Evolutionary conservation across 306 rosid genomes (phyloP).

Genomic region (Lathyrus sativus): DNA sequence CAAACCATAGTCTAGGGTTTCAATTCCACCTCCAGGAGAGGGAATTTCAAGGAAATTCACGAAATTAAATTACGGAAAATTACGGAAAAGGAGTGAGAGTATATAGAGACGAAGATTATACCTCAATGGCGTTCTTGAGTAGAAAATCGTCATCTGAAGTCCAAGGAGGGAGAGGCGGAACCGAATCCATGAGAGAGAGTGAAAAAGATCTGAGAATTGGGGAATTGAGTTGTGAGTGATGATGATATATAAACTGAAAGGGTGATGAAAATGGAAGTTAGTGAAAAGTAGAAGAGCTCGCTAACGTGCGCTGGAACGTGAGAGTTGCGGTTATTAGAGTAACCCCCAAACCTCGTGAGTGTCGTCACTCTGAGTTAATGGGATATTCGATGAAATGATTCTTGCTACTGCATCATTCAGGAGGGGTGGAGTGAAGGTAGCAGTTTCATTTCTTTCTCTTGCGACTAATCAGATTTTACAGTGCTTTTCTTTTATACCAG

Average conservation of each 20-base stretch:
- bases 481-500: no score
- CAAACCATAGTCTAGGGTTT: slow-evolving; percentile 37
- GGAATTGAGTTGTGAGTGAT: not conserved
- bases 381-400: no score
- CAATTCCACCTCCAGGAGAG: not conserved
- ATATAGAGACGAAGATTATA: slow-evolving; percentile 28
- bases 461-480: no score
- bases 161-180: slow-evolving; percentile 57
- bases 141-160: slow-evolving; percentile 72
- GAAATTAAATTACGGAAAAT: not conserved
- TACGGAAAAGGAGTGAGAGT: not conserved
- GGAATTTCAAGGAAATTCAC: not conserved
- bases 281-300: not conserved
- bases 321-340: no score
- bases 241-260: not conserved
- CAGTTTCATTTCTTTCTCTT: no score
- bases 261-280: not conserved
- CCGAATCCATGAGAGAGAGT: slow-evolving; percentile 34
- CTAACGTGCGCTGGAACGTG: no score
- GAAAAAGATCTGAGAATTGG: not conserved
- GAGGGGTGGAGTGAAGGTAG: no score
- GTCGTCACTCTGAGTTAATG: no score
- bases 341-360: slow-evolving; percentile 15
- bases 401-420: no score
- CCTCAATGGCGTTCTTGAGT: slow-evolving; percentile 82